Conservation (phyloP, 148 eudicot genomes). For the Amaranthus hypochondriacus region DNA sequence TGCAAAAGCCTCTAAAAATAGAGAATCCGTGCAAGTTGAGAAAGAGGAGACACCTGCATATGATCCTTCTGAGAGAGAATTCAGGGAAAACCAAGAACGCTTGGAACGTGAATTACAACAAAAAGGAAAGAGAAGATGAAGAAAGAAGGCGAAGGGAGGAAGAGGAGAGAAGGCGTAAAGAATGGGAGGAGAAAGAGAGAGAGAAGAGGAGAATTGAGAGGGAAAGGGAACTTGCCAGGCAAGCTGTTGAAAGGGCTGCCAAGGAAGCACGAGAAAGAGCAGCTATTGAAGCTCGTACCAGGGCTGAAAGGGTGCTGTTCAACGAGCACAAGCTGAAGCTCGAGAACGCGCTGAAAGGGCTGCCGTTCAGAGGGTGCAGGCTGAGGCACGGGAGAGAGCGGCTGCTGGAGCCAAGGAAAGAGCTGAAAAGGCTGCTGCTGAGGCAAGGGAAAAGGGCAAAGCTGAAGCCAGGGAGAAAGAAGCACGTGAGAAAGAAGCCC, state of each 20-base stretch:
- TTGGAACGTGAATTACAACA: slow-evolving; percentile 55
- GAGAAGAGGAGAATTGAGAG: slow-evolving; percentile 52
- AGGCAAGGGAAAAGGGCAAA: slow-evolving; percentile 63
- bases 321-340: slow-evolving; percentile 72
- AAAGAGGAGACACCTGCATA: slow-evolving; percentile 45
- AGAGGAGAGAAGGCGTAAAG: slow-evolving; percentile 58
- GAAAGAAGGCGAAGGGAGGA: slow-evolving; percentile 36
- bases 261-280: slow-evolving; percentile 94
- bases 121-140: slow-evolving; percentile 71
- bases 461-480: slow-evolving; percentile 68
- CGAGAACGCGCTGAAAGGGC: slow-evolving; percentile 73
- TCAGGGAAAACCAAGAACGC: slow-evolving; percentile 60
- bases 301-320: slow-evolving; percentile 70
- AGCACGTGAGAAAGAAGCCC: slow-evolving; percentile 58
- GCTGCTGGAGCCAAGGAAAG: slow-evolving; percentile 79
- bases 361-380: slow-evolving; percentile 85
- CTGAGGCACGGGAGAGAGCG: slow-evolving; percentile 96
- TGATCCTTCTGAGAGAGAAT: slow-evolving; percentile 57
- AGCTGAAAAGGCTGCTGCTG: slow-evolving; percentile 77
- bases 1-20: slow-evolving; percentile 67
- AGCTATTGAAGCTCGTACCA: slow-evolving; percentile 66
- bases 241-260: slow-evolving; percentile 96
- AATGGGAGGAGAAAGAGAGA: slow-evolving; percentile 55
- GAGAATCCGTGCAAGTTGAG: slow-evolving; percentile 56
- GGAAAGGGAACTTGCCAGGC: slow-evolving; percentile 74